Percentiles rank a stretch among this genome's conserved stretches.
phyloP scores from a whole-genome alignment of 148 eudicot species.

The Agrostemma githago region DNA sequence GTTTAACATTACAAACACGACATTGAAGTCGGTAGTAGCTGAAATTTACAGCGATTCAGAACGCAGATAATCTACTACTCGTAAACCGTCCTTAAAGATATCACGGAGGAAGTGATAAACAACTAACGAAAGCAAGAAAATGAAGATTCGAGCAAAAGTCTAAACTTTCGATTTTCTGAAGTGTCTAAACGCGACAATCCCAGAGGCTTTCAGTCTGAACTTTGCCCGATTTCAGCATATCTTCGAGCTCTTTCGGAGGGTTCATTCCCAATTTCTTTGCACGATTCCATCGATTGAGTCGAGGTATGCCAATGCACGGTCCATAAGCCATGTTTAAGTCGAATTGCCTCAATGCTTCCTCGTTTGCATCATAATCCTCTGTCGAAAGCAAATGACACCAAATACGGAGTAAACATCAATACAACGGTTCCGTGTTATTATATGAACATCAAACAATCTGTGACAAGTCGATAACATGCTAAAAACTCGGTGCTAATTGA shows the following conservation, averaged over 20 bases:
- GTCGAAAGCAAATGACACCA: not conserved
- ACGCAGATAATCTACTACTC: not conserved
- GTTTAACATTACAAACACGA: not conserved
- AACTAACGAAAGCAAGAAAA: conserved; percentile 12
- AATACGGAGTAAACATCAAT: not conserved
- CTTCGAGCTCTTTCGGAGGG: conserved; percentile 51
- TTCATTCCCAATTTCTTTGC: conserved; percentile 45
- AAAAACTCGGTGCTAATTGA: not conserved
- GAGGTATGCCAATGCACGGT: conserved; percentile 60
- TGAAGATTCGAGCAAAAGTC: conserved; percentile 1
- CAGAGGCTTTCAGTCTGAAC: conserved; percentile 45
- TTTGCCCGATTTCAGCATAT: conserved; percentile 29
- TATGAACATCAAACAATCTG: not conserved
- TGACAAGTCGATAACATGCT: not conserved
- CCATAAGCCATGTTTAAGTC: conserved; percentile 75
- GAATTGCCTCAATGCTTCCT: conserved; percentile 65
- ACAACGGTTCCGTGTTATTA: not conserved
- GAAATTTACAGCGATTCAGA: conserved; percentile 1
- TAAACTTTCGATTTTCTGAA: not conserved
- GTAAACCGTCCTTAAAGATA: not conserved
- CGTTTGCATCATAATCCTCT: conserved; percentile 48
- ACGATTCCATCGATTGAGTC: conserved; percentile 63
- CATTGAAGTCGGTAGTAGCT: not conserved
- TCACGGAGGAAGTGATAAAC: conserved; percentile 24
- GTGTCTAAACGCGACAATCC: conserved; percentile 51